Conservation (phyloP, 2,329 filamentous ascomycete species). For the Aspergillus oerlinghausenensis region DNA sequence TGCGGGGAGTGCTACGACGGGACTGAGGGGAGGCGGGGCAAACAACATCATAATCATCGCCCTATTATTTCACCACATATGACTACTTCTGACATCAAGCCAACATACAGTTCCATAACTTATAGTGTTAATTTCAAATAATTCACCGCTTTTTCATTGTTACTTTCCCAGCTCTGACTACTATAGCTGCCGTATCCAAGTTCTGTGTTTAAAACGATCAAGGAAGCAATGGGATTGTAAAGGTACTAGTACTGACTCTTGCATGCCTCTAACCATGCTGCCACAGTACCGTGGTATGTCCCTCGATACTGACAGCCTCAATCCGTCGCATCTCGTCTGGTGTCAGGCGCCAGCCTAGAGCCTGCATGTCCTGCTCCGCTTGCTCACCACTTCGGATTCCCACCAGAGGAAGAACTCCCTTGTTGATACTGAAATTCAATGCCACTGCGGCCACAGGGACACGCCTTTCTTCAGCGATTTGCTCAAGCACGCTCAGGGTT, state of each 20-base stretch:
- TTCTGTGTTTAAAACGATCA: not conserved
- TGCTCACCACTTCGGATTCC: constrained; percentile 41
- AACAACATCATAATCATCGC: not conserved
- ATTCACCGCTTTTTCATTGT: not conserved
- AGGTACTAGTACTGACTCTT: not conserved
- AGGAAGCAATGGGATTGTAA: not conserved
- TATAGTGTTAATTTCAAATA: not conserved
- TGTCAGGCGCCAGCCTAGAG: constrained; percentile 40
- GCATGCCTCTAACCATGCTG: constrained; percentile 37
- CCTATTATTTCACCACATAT: not conserved
- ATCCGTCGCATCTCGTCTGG: constrained; percentile 40
- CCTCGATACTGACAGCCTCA: constrained; percentile 39
- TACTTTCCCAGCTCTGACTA: not conserved
- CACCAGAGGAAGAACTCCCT: constrained; percentile 42
- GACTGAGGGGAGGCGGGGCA: not conserved
- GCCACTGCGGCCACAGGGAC: constrained; percentile 37
- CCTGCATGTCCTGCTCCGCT: constrained; percentile 36
- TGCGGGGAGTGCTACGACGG: not conserved
- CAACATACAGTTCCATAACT: not conserved
- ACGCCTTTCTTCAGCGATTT: constrained; percentile 32
- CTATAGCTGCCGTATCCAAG: not conserved
- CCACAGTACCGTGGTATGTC: constrained; percentile 36
- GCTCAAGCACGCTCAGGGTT: constrained; percentile 31
- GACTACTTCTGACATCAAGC: not conserved
- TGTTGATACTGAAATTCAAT: constrained; percentile 44